Conservation (phyloP, 352 stramenopile genomes). For the Pythium aristosporum region DNA sequence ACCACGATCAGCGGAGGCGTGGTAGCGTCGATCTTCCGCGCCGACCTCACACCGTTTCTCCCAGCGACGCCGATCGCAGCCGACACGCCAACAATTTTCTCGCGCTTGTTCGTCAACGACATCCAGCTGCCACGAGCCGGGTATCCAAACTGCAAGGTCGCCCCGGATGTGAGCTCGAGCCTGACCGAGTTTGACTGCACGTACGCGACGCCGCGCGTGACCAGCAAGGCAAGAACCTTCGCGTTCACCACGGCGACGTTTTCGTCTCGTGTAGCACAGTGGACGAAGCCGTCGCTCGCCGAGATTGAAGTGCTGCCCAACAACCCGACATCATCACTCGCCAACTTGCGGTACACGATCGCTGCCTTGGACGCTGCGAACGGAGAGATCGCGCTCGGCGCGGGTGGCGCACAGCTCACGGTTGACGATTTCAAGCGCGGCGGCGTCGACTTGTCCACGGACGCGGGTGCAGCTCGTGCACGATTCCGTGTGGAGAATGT, state of each 20-base stretch:
- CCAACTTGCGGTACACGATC: conserved; percentile 49
- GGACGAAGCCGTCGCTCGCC: conserved; percentile 29
- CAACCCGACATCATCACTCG: conserved; percentile 15
- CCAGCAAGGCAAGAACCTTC: conserved; percentile 14
- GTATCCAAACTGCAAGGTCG: conserved; percentile 52
- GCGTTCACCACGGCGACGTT: conserved; percentile 41
- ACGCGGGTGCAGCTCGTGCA: conserved; percentile 2
- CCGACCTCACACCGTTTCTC: conserved; percentile 49
- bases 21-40: conserved; percentile 38
- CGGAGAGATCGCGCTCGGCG: conserved; percentile 34
- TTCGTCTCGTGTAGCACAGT: conserved; percentile 38
- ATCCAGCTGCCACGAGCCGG: conserved; percentile 47
- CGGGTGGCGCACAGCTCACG: conserved; percentile 54
- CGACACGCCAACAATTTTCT: conserved; percentile 40
- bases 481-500: conserved; percentile 68
- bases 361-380: conserved; percentile 23
- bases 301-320: conserved; percentile 44
- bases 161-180: neutral
- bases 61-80: conserved; percentile 20
- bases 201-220: conserved; percentile 24
- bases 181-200: conserved; percentile 37
- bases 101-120: conserved; percentile 51
- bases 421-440: conserved; percentile 41
- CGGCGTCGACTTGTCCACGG: conserved; percentile 22
- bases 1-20: conserved; percentile 16